These are phyloP conservation scores for Skeletonema potamos DNA, from an alignment of 108 stramenopile genomes.

Conservation along the genomic window DNA sequence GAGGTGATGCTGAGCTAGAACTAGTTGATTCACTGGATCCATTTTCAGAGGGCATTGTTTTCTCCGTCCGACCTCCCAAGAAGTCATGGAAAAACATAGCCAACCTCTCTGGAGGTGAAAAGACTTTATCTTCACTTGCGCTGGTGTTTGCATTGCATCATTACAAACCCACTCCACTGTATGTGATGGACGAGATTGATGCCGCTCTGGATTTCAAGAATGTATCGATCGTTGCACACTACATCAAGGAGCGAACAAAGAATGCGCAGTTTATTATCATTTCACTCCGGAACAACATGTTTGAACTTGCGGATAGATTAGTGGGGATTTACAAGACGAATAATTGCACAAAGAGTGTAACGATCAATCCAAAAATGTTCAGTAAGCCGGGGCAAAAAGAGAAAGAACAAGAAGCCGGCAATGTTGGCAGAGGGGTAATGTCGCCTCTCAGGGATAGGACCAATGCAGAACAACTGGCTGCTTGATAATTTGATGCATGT, in stretches of 20 bases:
- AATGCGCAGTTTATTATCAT: slow-evolving; percentile 99
- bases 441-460: slow-evolving; percentile 39
- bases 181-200: slow-evolving; percentile 99
- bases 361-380: slow-evolving; percentile 84
- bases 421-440: slow-evolving; percentile 1
- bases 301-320: slow-evolving; percentile 97
- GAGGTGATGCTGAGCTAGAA: slow-evolving; percentile 99
- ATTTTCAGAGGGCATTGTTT: slow-evolving; percentile 97
- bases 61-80: slow-evolving; percentile 98
- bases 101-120: slow-evolving; percentile 98
- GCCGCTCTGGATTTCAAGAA: slow-evolving; percentile 99
- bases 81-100: slow-evolving; percentile 99
- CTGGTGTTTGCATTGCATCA: slow-evolving; percentile 99
- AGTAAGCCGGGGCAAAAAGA: slow-evolving; percentile 16
- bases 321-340: slow-evolving; percentile 99
- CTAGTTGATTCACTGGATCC: slow-evolving; percentile 99
- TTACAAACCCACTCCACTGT: slow-evolving; percentile 99
- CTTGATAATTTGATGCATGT: background rate
- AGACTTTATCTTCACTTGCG: slow-evolving; percentile 96
- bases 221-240: slow-evolving; percentile 98
- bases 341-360: slow-evolving; percentile 96
- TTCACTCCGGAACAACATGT: slow-evolving; percentile 99
- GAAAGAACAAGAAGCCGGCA: background rate
- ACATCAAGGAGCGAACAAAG: slow-evolving; percentile 99
- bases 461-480: slow-evolving; percentile 9